phyloP scores from a whole-genome alignment of 1,139 yeast species.

The Lizanozyma gosingica region DNA sequence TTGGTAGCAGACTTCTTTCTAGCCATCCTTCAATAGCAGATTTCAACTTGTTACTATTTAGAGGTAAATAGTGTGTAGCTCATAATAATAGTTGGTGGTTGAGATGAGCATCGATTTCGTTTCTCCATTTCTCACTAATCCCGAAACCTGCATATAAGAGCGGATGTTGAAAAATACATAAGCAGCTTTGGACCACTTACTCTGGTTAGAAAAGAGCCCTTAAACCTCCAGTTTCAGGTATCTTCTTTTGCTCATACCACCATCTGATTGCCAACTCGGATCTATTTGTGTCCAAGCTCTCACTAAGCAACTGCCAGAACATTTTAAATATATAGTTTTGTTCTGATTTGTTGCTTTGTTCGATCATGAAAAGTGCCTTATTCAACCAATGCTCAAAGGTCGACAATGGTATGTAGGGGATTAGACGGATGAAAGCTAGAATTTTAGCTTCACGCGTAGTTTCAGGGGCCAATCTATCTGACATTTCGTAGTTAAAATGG shows the following conservation, averaged over 20 bases:
- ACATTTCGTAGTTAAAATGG: slow-evolving; percentile 14
- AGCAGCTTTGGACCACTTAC: too few relatives aligned
- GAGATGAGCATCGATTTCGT: background rate
- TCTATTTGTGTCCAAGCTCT: slow-evolving; percentile 48
- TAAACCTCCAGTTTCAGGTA: background rate
- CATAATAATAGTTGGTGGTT: too few relatives aligned
- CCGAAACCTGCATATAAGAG: background rate
- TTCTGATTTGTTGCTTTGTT: slow-evolving; percentile 29
- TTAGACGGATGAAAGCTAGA: slow-evolving; percentile 37
- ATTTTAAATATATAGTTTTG: slow-evolving; percentile 16
- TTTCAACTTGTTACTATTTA: slow-evolving; percentile 2
- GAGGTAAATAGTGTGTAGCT: background rate
- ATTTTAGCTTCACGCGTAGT: slow-evolving; percentile 48
- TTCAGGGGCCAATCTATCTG: slow-evolving; percentile 21
- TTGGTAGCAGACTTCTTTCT: slow-evolving; percentile 88
- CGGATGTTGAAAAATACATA: too few relatives aligned
- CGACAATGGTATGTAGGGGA: slow-evolving; percentile 46
- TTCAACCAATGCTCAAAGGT: slow-evolving; percentile 41
- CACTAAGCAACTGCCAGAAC: slow-evolving; percentile 36
- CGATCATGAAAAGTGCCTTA: slow-evolving; percentile 33
- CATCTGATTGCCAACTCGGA: slow-evolving; percentile 56
- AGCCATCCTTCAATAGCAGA: too few relatives aligned
- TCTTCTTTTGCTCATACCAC: slow-evolving; percentile 39
- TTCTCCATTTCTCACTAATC: background rate
- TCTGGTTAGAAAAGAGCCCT: background rate